Evolutionary conservation across 1,139 yeast species (phyloP).

Genomic region (Hyphopichia fennica): DNA sequence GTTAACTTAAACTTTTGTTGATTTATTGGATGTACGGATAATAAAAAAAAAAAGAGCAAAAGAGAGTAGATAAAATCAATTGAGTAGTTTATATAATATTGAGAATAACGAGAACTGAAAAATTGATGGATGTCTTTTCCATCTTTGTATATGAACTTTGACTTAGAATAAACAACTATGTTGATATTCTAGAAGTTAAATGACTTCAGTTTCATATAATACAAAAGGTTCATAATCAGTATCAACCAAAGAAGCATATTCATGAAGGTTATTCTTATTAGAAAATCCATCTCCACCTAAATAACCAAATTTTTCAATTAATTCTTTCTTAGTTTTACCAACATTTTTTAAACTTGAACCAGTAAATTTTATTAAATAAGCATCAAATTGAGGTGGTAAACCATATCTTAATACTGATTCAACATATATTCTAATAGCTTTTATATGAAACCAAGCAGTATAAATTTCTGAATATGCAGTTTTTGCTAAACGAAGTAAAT

Average conservation of each 20-base stretch:
- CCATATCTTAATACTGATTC: conserved; percentile 89
- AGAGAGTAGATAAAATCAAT: too few relatives aligned
- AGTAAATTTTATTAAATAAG: conserved; percentile 52
- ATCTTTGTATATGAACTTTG: too few relatives aligned
- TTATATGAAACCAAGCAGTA: conserved; percentile 86
- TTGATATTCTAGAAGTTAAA: too few relatives aligned
- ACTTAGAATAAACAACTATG: too few relatives aligned
- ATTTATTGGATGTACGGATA: too few relatives aligned
- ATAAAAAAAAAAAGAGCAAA: too few relatives aligned
- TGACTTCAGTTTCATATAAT: conserved; percentile 55
- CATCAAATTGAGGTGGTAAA: conserved; percentile 86
- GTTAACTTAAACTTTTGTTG: too few relatives aligned
- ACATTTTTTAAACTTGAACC: conserved; percentile 39
- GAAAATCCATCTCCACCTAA: conserved; percentile 89
- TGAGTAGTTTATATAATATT: too few relatives aligned
- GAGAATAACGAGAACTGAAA: too few relatives aligned
- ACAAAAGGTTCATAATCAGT: conserved; percentile 96
- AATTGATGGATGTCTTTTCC: too few relatives aligned
- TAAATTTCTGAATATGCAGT: conserved; percentile 87
- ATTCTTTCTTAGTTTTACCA: conserved; percentile 63
- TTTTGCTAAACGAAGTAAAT: conserved; percentile 75
- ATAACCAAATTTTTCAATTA: conserved; percentile 76
- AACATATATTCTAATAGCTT: conserved; percentile 56
- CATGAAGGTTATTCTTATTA: conserved; percentile 65
- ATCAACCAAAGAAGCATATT: conserved; percentile 89